These are phyloP conservation scores for Macadamia integrifolia DNA, from an alignment of 164 flowering plant genomes.

Conservation along the genomic window DNA sequence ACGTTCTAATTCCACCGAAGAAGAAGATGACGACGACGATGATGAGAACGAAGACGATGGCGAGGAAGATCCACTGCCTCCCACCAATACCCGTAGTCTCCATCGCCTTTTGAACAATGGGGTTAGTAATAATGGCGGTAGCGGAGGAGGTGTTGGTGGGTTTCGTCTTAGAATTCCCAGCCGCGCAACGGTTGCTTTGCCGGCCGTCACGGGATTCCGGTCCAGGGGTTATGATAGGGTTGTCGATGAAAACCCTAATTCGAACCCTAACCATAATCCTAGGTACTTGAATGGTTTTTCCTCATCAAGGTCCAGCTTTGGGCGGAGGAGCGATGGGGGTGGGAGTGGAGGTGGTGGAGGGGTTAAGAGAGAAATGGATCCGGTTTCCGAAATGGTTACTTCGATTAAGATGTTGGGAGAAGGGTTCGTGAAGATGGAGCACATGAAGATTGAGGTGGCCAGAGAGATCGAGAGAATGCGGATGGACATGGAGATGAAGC, in stretches of 20 bases:
- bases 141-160: constrained; percentile 8
- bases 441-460: constrained; percentile 72
- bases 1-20: constrained; percentile 2
- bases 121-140: constrained; percentile 8
- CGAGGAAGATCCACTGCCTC: background rate
- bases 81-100: constrained; percentile 10
- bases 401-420: constrained; percentile 53
- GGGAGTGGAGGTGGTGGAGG: constrained; percentile 13
- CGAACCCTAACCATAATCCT: constrained; percentile 5
- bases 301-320: constrained; percentile 10
- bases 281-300: constrained; percentile 15
- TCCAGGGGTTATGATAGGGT: constrained; percentile 16
- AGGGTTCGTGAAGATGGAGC: constrained; percentile 61
- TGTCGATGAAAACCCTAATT: constrained; percentile 8
- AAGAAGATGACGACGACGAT: background rate
- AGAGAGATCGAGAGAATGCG: constrained; percentile 58
- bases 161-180: constrained; percentile 9
- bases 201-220: constrained; percentile 2
- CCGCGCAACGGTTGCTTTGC: background rate
- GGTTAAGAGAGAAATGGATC: constrained; percentile 21
- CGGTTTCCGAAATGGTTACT: constrained; percentile 41
- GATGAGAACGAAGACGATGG: background rate
- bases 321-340: background rate
- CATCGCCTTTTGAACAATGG: constrained; percentile 16
- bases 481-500: constrained; percentile 77